Conservation (phyloP, 192 early-diverging fungal genomes). For the Backusella tarrabulga region DNA sequence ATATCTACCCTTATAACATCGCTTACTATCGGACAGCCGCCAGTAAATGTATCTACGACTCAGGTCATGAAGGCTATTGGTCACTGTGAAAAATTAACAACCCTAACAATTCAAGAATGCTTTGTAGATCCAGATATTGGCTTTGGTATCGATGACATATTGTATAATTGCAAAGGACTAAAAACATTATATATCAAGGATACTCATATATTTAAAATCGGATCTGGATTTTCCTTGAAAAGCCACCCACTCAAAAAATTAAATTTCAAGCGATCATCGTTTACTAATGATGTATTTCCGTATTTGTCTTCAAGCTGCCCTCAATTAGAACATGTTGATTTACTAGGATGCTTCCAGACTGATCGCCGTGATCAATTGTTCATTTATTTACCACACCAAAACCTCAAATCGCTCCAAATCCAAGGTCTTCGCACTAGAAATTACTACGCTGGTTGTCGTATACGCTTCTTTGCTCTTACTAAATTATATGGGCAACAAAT, state of each 20-base stretch:
- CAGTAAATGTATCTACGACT: background rate
- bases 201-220: background rate
- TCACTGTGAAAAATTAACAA: background rate
- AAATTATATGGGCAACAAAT: background rate
- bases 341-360: conserved; percentile 1
- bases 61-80: conserved; percentile 1
- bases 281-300: background rate
- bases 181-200: conserved; percentile 9
- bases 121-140: background rate
- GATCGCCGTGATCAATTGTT: conserved; percentile 9
- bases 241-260: conserved; percentile 2
- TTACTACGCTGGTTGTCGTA: conserved; percentile 8
- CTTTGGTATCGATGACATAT: background rate
- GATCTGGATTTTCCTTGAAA: background rate
- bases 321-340: background rate
- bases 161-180: background rate
- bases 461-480: background rate
- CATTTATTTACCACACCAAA: background rate
- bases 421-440: conserved; percentile 8
- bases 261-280: conserved; percentile 3
- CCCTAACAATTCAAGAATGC: conserved; percentile 7
- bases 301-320: background rate
- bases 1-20: background rate
- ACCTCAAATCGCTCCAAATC: background rate
- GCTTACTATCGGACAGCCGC: conserved; percentile 5